Base-by-base conservation (phyloP, 75 land plant genomes). In the Adiantum capillusveneris region DNA sequence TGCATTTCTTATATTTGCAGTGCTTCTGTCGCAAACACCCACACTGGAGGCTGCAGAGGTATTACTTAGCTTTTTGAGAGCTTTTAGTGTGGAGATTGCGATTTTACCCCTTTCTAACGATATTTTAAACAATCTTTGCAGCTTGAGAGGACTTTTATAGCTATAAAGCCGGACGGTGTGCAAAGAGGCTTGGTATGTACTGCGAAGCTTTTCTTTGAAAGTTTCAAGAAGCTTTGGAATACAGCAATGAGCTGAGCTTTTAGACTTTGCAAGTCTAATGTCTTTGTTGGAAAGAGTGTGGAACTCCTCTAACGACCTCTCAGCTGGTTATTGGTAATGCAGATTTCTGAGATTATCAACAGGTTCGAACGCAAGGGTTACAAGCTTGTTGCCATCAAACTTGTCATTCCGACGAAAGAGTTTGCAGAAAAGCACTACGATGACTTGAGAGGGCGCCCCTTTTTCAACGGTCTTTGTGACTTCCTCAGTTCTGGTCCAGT, bases 401-500 rank as follows among this genome's bases (percentile, higher is more conserved):
- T 92, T 27, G 70, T 92, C 26, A 54, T 78, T 43, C 97, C 97
- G n/a, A 72, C 90, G 31, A 88, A 92, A 79, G 90, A 81, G 5
- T 92, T 92, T 77, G 97, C 97, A 7, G 62, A 80, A 72, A 76
- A 85, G 60, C 97, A 92, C 70, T 92, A 92, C 63, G 81, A 85
- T 62, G 97, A 88, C 68, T 75, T 92, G 25, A 85, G 81, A 48
- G 86, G 75, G 34, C 83, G 90, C 31, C 90, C 97, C 21, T 92
- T 92, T 76, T 92, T 92, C 62, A 83, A 76, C 71, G 95, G 97
- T 27, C 71, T 92, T 7, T 88, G 95, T 30, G 87, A 88, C 37
- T 88, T 92, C 58, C 79, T 92, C 22, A 85, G 95, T 76, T 92
- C 97, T 53, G 95, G 95, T 29, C 97, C 97, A 31, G 97, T 92